Evolutionary conservation across 78 protist genomes (phyloP).

Genomic region (Protostelium mycophagum): DNA sequence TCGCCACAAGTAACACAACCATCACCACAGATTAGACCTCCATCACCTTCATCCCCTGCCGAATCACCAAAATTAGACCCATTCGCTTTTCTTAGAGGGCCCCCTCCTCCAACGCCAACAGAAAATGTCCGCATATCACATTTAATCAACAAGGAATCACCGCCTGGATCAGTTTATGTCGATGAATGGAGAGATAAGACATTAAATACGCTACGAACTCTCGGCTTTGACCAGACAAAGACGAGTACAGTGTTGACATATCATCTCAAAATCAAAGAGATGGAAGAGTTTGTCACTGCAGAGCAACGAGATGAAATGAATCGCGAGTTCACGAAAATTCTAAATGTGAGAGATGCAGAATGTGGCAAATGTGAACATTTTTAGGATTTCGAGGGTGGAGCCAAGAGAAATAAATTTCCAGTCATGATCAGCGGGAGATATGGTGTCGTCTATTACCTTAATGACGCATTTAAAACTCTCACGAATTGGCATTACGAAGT

Average conservation of each 20-base stretch:
- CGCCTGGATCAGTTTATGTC: no score
- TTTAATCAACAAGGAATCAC: no score
- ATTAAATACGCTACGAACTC: no score
- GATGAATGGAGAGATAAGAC: no score
- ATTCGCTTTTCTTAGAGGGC: no score
- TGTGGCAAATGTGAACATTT: background rate
- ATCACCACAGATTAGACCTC: no score
- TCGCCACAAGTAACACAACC: no score
- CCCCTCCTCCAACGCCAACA: no score
- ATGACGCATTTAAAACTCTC: background rate
- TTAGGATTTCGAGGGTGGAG: background rate
- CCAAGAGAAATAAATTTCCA: background rate
- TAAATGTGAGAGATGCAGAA: background rate
- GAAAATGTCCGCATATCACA: no score
- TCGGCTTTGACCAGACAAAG: background rate
- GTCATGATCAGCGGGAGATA: background rate
- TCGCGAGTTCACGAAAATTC: background rate
- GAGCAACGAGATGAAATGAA: background rate
- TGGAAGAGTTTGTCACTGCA: background rate
- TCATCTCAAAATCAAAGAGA: background rate
- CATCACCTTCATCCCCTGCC: no score
- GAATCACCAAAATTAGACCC: no score
- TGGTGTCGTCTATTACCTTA: background rate
- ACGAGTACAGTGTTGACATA: background rate
- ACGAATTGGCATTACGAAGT: background rate